A percentile compares a stretch with the other conserved stretches of the same genome.
Evolutionary conservation across 352 stramenopile species (phyloP).

Genomic region (Phytophthora pluvialis): DNA sequence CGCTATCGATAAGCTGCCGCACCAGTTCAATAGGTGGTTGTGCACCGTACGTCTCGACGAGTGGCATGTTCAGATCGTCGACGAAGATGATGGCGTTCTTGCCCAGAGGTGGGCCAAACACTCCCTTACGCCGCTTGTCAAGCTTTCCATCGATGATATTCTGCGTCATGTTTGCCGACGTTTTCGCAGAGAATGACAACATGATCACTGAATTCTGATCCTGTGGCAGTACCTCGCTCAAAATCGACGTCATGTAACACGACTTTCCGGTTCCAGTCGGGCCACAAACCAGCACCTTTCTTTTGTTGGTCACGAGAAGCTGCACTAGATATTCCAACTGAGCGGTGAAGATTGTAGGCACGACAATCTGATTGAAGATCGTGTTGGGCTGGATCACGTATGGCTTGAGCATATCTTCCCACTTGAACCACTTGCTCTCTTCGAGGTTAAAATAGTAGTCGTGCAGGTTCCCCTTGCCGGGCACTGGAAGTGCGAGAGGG

Average conservation of each 20-base stretch:
- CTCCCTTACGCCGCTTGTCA: slow-evolving; percentile 92
- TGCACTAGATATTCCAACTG: slow-evolving; percentile 91
- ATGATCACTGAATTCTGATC: slow-evolving; percentile 89
- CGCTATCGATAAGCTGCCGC: slow-evolving; percentile 90
- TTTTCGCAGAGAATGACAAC: slow-evolving; percentile 94
- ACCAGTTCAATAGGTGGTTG: slow-evolving; percentile 94
- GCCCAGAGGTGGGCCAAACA: slow-evolving; percentile 91
- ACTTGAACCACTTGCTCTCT: slow-evolving; percentile 90
- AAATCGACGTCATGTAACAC: slow-evolving; percentile 90
- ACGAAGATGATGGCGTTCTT: slow-evolving; percentile 92
- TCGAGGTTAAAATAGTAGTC: slow-evolving; percentile 89
- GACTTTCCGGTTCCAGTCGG: slow-evolving; percentile 94
- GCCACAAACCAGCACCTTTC: slow-evolving; percentile 91
- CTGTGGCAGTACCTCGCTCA: slow-evolving; percentile 80
- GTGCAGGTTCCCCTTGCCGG: slow-evolving; percentile 79
- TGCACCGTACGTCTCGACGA: slow-evolving; percentile 94
- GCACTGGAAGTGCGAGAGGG: slow-evolving; percentile 54
- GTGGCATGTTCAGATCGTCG: slow-evolving; percentile 96
- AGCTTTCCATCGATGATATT: slow-evolving; percentile 97
- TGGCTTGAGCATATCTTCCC: slow-evolving; percentile 89
- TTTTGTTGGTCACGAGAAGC: slow-evolving; percentile 79
- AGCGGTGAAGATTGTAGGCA: slow-evolving; percentile 93
- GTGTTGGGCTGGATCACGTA: slow-evolving; percentile 89
- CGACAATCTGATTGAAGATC: slow-evolving; percentile 93
- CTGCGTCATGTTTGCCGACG: slow-evolving; percentile 94